Base-by-base conservation (phyloP, 306 rosid genomes). In the Adenanthera pavonina region DNA sequence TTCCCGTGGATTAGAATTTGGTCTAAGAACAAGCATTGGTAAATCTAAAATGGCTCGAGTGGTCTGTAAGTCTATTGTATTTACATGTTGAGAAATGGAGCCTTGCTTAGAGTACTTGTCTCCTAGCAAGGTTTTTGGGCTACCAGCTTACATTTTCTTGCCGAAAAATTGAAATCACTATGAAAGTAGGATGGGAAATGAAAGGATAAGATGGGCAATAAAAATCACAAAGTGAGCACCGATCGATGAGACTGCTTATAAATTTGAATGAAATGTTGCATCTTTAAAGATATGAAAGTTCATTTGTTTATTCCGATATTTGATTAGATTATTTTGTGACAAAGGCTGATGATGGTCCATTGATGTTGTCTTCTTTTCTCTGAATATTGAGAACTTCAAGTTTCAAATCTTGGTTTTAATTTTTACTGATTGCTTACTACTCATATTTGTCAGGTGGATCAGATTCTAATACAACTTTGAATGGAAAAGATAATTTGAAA, bases 401-500 rank as follows among this genome's bases (percentile, higher is more conserved):
- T 68, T 74, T 79, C 47, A 47, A 47, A 67, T 46, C 46, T 80
- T 40, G 44, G 16, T 69, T 34, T 47, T 25, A 49, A 77, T 62
- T 75, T 52, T 72, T 44, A 38, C 71, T 56, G 2, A 20, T 71
- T 84, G 43, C 76, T 71, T 70, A 49, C 74, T 85, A 41, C 46
- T 81, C 78, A 56, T 75, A 33, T 80, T 78, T 62, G n/a, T 38
- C 84, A 95, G 98, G 94, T 73, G 90, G 89, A 77, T 87, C 86
- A 82, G 85, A 83, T 83, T 88, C 98, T 84, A 80, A 65, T 77
- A 69, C 84, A 77, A 85, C 91, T 84, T 87, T 64, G 87, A 86
- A 81, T 83, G 93, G 84, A 68, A 86, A 86, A 78, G 84, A 88
- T 79, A 93, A 88, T 51, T 89, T 92, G 81, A 86, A 88, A 86